Evolutionary conservation across 2,329 filamentous ascomycete genomes (phyloP), one percentile per base, ranked within the genome.

Genomic region (Aspergillus persii): DNA sequence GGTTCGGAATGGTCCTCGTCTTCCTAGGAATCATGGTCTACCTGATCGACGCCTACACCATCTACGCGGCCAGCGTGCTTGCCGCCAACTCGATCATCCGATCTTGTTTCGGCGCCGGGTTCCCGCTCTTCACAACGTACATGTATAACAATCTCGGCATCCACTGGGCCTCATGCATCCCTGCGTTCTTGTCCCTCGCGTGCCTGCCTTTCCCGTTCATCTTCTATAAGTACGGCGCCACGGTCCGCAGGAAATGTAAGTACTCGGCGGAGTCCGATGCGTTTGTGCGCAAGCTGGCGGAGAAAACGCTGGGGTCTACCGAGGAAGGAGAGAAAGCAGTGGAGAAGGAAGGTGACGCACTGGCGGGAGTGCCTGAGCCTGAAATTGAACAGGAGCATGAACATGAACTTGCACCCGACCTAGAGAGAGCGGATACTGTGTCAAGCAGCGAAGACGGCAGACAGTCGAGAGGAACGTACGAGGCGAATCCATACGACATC

Each of bases 11-110:
- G 54, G 68, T 75, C 12, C 61, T 74, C 7, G 66, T 74, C 26
- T 74, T 73, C 59, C 62, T 76, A 5, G 61, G 66, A 5, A 63
- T 69, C 49, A 68, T 74, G 60, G 75, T 72, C 52, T 76, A 76
- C 54, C 66, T 77, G n/a, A 69, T 74, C 48, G 74, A 76, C 53
- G 60, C 71, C 1, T 76, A 75, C 53, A 70, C 68, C 1, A 70
- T 75, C 50, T 76, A 73, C 53, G 73, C 74, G 1, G 74, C 74
- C 0, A 68, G 63, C 3, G 74, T 72, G 0, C 58, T 75, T 7
- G 74, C 74, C 0, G 78, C 75, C 0, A 79, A 76, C 59, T 72
- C 75, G 1, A 72, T 80, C 4, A 65, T 80, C 4, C 69, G 78
- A 8, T 76, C 75, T 8, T 63, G 76, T 11, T 74, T 76, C 33